Evolutionary conservation across 805 yeast genomes (phyloP), one percentile per base, ranked within the genome.

Genomic region (Allodekkera sacchari): DNA sequence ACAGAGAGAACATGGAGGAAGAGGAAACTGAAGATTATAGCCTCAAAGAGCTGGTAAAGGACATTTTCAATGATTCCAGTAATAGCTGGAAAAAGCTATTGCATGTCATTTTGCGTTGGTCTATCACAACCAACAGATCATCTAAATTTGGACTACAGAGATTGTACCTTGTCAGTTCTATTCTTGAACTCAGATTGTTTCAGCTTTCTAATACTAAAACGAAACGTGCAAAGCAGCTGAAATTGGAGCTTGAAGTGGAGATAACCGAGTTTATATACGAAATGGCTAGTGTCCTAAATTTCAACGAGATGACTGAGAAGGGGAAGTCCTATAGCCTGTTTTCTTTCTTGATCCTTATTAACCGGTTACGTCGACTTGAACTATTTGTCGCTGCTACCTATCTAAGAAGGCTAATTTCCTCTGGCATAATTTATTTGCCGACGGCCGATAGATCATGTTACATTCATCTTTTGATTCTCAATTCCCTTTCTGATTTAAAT

Each of bases 361-460:
- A 66, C 33, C 77, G 72, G 48, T 52, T 77, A 4, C 63, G 65
- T 30, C 41, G 56, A 7, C 42, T 64, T 33, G 68, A 67, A 28
- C 52, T 80, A 16, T 64, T 81, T 16, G 55, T 71, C 3, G 61
- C 77, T 11, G 74, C 81, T 1, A 68, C 81, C 1, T 89, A 89
- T 47, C 63, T 88, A 35, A 63, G 96, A 45, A 74, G 77, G 43
- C 59, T 88, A 22, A 87, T 89, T 27, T 84, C 96, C 7, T 77
- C 92, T 1, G 98, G 96, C 4, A 64, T 85, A 1, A 71, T 88
- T 28, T 84, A 82, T 53, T 53, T 74, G 9, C 57, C 64, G 3
- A 65, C 71, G 6, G 70, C 73, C 13, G 63, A 63, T 6, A 52
- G 57, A 18, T 78, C 77, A 31, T 64, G 63, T 47, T 55, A 47